Evolutionary conservation across 2,329 filamentous ascomycete genomes (phyloP), one percentile per base, ranked within the genome.

Genomic region (Clarireedia homoeocarpa): DNA sequence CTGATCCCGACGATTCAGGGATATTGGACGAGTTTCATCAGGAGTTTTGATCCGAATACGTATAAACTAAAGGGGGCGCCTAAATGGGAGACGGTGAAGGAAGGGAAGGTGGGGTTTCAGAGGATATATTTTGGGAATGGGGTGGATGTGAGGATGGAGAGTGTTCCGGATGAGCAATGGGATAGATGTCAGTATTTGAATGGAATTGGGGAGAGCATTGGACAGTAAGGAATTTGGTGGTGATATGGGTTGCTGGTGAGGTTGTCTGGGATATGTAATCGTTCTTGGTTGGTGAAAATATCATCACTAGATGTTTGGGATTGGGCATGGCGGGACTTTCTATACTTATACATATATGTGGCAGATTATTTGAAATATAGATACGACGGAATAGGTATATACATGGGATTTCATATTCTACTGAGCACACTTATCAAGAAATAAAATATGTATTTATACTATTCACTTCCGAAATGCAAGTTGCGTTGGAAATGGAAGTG

Each of bases 11-110:
- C 86, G 0, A 77, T 86, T 27, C 84, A 89, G 64, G 78, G 75
- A 0, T 91, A 89, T 69, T 90, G 85, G 85, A 80, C 82, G 2
- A 88, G 84, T 62, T 91, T 91, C 65, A 81, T 91, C 58, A 72
- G 78, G 36, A 75, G 74, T 0, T 75, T 81, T 44, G 75, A 91
- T 67, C 87, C 87, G 0, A 90, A 90, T 66, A 71, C 62, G 15
- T 69, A 75, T 53, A 73, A 79, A 7, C 59, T 68, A 46, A 45
- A 62, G 1, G 76, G 74, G 0, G 73, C 72, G 51, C 78, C 79
- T 2, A 69, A 70, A 57, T 85, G 82, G 82, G 10, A 67, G 72
- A 59, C 20, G 26, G n/a, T 48, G 42, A 7, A n/a, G 20, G 5
- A n/a, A 6, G 15, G n/a, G 15, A 4, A 15, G 15, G 20, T n/a